Evolutionary conservation across 805 yeast species (phyloP).

Genomic region (Candida boidinii): DNA sequence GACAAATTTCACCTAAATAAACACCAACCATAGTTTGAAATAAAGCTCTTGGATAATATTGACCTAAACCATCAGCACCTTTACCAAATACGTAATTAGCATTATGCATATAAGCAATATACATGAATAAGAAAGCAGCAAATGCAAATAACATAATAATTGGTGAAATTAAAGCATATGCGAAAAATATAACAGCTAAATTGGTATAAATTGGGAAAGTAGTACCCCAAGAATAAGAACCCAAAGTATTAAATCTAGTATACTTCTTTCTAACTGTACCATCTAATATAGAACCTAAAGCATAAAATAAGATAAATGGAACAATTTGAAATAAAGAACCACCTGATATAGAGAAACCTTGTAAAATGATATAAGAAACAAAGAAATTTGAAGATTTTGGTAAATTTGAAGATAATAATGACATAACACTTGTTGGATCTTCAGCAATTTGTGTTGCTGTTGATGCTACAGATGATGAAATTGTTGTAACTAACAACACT

Average conservation of each 20-base stretch:
- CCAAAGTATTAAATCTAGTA: conserved; percentile 46
- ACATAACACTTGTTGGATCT: conserved; percentile 50
- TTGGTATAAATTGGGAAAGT: conserved; percentile 68
- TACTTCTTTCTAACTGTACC: conserved; percentile 61
- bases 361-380: conserved; percentile 58
- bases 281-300: conserved; percentile 50
- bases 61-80: conserved; percentile 69
- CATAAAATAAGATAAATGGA: conserved; percentile 48
- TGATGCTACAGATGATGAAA: conserved; percentile 65
- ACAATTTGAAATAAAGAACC: conserved; percentile 58
- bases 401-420: conserved; percentile 51
- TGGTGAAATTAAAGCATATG: conserved; percentile 74
- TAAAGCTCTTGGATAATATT: conserved; percentile 79
- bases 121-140: conserved; percentile 61
- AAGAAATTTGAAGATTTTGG: conserved; percentile 71
- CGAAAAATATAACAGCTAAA: conserved; percentile 58
- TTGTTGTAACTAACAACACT: conserved; percentile 61
- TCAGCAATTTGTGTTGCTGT: conserved; percentile 54
- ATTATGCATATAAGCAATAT: conserved; percentile 73
- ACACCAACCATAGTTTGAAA: conserved; percentile 85
- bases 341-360: conserved; percentile 59
- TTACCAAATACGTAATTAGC: conserved; percentile 62
- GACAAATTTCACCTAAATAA: conserved; percentile 78
- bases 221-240: conserved; percentile 62
- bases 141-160: conserved; percentile 68